Evolutionary conservation across 2,329 filamentous ascomycete genomes (phyloP), one percentile per base, ranked within the genome.

Genomic region (Domatiomyces globalis): DNA sequence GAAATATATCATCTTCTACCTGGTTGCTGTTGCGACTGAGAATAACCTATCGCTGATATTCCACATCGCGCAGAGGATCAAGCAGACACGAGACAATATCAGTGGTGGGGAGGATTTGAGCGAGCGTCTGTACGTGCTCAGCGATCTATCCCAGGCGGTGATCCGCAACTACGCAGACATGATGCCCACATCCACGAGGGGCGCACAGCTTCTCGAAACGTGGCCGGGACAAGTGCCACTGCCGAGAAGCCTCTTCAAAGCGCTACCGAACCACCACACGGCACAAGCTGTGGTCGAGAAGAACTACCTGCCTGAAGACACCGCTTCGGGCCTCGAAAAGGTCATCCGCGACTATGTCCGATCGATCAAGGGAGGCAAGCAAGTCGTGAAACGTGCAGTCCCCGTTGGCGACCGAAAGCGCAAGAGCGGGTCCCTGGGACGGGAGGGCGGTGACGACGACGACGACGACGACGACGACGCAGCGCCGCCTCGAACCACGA

Each of bases 51-150:
- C 85, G 0, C 73, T 95, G 55, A 88, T 98, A 43, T 92, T 85
- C 71, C 87, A 92, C 66, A 85, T 95, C 55, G 88, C 88, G 10
- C 89, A 96, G 67, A 81, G 88, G 8, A 83, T 95, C 50, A 98
- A 98, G 73, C 85, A 90, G 66, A 85, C 89, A 8, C 77, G 80
- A 43, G 92, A 98, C 65, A 85, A 79, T 10, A 80, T 96, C 54
- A 76, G 78, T 20, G 77, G 67, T 45, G 80, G 50, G 6, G 66
- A 70, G 25, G 61, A 65, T 19, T 66, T 71, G 8, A 69, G 65
- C n/a, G 65, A 64, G 25, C 65, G 69, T 55, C 74, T 98, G 0
- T 94, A 95, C 64, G 81, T 89, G 5, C 70, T 98, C 39, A 89
- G 87, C 49, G 92, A 98, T 66, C 76, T 98, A 8, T 81, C 89